Evolutionary conservation across 805 yeast genomes (phyloP).

Genomic region (Tetrapisispora iriomotensis): DNA sequence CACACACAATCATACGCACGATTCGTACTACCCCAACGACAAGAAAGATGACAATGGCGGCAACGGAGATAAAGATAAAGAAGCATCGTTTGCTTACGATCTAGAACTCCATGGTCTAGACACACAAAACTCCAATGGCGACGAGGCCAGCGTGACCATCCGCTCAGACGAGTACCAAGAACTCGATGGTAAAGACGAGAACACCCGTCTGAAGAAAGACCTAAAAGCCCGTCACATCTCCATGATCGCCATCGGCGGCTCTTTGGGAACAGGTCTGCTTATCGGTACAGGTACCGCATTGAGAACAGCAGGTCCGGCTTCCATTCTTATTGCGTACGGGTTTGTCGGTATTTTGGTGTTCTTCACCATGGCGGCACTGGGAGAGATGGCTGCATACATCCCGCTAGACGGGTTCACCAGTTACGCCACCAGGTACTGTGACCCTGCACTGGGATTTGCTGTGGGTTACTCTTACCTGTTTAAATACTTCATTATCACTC

Average conservation of each 20-base stretch:
- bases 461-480: constrained; percentile 38
- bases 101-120: not conserved
- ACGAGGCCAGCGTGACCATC: not conserved
- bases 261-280: constrained; percentile 70
- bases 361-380: constrained; percentile 57
- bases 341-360: constrained; percentile 64
- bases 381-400: constrained; percentile 58
- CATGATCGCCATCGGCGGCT: constrained; percentile 77
- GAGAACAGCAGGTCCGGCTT: constrained; percentile 54
- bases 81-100: constrained; percentile 1
- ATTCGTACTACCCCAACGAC: not conserved
- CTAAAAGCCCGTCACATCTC: constrained; percentile 49
- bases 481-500: constrained; percentile 40
- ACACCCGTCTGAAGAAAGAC: constrained; percentile 16
- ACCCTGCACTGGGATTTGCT: constrained; percentile 39
- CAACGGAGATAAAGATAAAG: too few species aligned
- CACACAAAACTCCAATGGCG: not conserved
- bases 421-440: constrained; percentile 42
- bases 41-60: not conserved
- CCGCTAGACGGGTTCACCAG: constrained; percentile 63
- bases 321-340: constrained; percentile 50
- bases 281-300: constrained; percentile 70
- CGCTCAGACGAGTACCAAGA: not conserved
- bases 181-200: constrained; percentile 12
- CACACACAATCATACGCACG: not conserved